phyloP scores from a whole-genome alignment of 495 filamentous ascomycete genomes.

The Aspergillus sclerotioniger region DNA sequence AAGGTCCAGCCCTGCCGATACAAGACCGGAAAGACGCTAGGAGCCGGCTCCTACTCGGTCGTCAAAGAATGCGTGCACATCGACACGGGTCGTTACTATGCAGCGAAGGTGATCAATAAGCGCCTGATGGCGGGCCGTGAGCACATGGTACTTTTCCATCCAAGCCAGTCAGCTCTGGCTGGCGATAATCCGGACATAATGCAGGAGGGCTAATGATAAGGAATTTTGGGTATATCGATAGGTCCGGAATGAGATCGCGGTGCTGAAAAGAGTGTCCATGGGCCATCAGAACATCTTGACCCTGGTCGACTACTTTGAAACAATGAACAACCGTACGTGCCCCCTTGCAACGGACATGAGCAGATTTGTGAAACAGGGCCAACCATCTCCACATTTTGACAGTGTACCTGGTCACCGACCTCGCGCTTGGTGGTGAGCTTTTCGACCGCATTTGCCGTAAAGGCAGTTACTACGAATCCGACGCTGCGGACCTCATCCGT shows the following conservation, averaged over 20 bases:
- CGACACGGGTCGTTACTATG: slow-evolving; percentile 96
- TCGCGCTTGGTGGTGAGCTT: slow-evolving; percentile 92
- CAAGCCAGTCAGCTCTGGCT: background rate
- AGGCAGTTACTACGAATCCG: slow-evolving; percentile 95
- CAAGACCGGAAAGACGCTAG: slow-evolving; percentile 97
- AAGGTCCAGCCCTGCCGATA: slow-evolving; percentile 82
- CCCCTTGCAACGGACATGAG: background rate
- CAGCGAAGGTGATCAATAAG: slow-evolving; percentile 99
- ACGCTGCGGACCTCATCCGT: slow-evolving; percentile 92
- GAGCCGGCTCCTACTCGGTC: slow-evolving; percentile 94
- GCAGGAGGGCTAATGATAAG: background rate
- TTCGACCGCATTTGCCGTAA: slow-evolving; percentile 99
- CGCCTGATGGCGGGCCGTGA: slow-evolving; percentile 94
- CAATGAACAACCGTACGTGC: slow-evolving; percentile 86
- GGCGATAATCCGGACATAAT: background rate
- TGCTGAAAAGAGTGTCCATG: slow-evolving; percentile 94
- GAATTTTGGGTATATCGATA: slow-evolving; percentile 29
- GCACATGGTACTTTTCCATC: slow-evolving; percentile 74
- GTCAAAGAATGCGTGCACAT: slow-evolving; percentile 99
- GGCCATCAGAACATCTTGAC: slow-evolving; percentile 98
- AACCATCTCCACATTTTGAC: slow-evolving; percentile 3
- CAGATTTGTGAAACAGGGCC: background rate
- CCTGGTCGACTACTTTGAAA: slow-evolving; percentile 98
- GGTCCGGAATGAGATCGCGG: slow-evolving; percentile 98
- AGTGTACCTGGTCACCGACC: slow-evolving; percentile 97